Base-by-base conservation (phyloP, 495 filamentous ascomycete genomes). In the Aspergillus heteromorphus region DNA sequence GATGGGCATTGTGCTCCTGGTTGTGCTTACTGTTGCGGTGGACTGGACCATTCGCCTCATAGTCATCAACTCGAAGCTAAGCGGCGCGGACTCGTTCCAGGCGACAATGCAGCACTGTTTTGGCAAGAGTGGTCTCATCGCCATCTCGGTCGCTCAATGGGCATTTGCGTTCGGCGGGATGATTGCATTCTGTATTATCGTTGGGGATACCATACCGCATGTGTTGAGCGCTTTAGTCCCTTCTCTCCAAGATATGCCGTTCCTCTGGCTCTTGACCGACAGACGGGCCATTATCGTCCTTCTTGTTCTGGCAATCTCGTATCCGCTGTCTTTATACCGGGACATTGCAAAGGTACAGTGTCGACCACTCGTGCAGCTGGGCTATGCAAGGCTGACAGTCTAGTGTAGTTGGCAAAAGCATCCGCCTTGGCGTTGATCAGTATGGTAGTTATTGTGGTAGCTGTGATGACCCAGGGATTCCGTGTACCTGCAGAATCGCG, bases 41-140 rank as follows among this genome's bases (percentile, higher is more conserved):
- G 93, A 98, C 71, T 98, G 93, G 93, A 98, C 93, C 0, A 97
- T 98, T 49, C 84, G 91, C 5, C 75, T 98, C 47, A 98, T 98
- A 61, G 92, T 97, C 56, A 81, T 95, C 64, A 98, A 98, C 67
- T 90, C 87, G 57, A 98, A 98, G 70, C 67, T 98, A 48, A 92
- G 88, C 65, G 95, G 93, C 48, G 87, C 89, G 17, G 86, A 88
- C 64, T 91, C 87, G 6, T 97, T 97, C 64, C 93, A 98, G 69
- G 88, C 89, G 13, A 98, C 93, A 0, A 87, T 97, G 73, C 87
- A 96, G 66, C 79, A 88, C 64, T 98, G 93, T 68, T 98, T 95
- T 72, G 93, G 93, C 14, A 84, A 82, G 60, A 76, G 83, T 30
- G 93, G 93, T 0, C 79, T 97, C 36, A 82, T 97, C 50, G 93